These are phyloP conservation scores for Solanum gracilifrons DNA, from an alignment of 257 asterid species.

Conservation along the genomic window DNA sequence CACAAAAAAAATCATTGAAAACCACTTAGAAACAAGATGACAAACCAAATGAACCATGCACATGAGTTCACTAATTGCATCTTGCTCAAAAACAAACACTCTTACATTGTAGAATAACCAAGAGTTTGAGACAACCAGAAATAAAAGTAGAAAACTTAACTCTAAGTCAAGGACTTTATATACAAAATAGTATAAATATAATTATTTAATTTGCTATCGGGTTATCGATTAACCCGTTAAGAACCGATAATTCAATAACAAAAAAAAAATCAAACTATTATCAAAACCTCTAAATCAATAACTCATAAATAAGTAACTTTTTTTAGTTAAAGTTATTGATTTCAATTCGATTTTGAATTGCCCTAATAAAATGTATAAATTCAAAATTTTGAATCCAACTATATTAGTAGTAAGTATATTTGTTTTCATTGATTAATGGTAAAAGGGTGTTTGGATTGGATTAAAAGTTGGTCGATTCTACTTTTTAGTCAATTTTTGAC, in stretches of 20 bases:
- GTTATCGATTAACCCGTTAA: too few species aligned
- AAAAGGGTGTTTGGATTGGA: rapidly evolving
- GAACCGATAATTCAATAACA: too few species aligned
- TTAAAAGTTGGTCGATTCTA: too few species aligned
- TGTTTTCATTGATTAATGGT: background rate
- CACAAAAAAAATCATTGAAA: background rate
- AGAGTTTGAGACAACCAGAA: background rate
- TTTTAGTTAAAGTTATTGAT: too few species aligned
- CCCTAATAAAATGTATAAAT: background rate
- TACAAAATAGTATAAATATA: too few species aligned
- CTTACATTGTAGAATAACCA: background rate
- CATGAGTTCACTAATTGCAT: background rate
- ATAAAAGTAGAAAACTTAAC: background rate
- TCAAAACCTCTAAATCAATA: background rate
- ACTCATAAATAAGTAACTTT: background rate
- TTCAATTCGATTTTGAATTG: too few species aligned
- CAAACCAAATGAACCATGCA: background rate
- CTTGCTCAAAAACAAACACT: background rate
- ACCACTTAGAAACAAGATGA: background rate
- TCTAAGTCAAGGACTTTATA: background rate
- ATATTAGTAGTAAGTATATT: background rate
- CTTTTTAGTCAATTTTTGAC: too few species aligned
- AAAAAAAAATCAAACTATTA: too few species aligned
- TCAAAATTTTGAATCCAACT: background rate
- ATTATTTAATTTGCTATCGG: too few species aligned